Percentiles rank a stretch among this genome's conserved stretches.
These are phyloP conservation scores for Marasmius fiardii DNA, from an alignment of 1,284 basidiomycete genomes.

Conservation along the genomic window DNA sequence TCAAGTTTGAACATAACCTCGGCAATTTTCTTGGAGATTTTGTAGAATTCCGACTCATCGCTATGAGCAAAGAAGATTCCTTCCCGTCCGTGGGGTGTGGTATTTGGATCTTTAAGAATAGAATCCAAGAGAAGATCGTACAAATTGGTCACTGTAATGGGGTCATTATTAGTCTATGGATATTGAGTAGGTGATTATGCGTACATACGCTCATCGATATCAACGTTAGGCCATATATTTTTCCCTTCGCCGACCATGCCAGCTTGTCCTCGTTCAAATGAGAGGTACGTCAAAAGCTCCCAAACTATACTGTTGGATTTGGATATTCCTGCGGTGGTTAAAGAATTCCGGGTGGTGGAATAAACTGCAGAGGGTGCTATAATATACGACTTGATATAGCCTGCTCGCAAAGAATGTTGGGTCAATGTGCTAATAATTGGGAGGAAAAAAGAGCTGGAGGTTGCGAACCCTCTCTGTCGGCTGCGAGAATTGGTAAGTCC, in stretches of 20 bases:
- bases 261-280: conserved; percentile 28
- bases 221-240: conserved; percentile 10
- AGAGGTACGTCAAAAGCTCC: conserved; percentile 33
- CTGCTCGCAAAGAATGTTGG: conserved; percentile 20
- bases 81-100: background rate
- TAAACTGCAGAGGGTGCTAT: conserved; percentile 39
- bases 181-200: background rate
- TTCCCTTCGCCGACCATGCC: conserved; percentile 25
- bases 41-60: background rate
- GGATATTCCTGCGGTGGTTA: conserved; percentile 23
- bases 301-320: too few species aligned
- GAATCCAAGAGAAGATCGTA: background rate
- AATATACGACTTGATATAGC: conserved; percentile 35
- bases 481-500: conserved; percentile 23
- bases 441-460: background rate
- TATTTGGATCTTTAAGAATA: background rate
- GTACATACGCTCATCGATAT: background rate
- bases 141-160: background rate
- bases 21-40: background rate
- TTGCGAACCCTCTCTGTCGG: conserved; percentile 28
- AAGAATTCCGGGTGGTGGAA: conserved; percentile 34
- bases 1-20: background rate
- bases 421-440: too few species aligned
- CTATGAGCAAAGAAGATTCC: background rate
- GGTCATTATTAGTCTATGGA: too few species aligned